phyloP scores from a whole-genome alignment of 2,329 filamentous ascomycete genomes.

The Talaromyces sp. region DNA sequence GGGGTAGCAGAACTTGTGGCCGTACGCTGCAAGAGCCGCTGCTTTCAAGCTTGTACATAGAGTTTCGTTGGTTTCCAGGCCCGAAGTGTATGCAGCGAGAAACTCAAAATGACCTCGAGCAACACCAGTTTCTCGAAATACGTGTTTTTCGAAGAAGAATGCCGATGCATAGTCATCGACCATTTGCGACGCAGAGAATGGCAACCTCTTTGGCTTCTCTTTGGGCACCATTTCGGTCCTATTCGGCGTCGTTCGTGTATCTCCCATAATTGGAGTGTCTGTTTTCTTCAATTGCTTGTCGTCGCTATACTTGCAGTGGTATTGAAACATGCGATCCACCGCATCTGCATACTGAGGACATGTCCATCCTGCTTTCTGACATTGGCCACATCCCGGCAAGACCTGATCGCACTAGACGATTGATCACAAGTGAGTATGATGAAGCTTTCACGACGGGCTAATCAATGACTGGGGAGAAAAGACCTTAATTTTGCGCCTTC shows the following conservation, averaged over 20 bases:
- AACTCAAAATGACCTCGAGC: conserved; percentile 20
- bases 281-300: background rate
- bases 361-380: conserved; percentile 18
- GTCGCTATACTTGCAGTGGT: background rate
- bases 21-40: conserved; percentile 19
- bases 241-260: background rate
- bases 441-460: background rate
- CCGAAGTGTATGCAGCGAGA: background rate
- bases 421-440: background rate
- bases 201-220: background rate
- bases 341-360: conserved; percentile 21
- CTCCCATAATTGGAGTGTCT: background rate
- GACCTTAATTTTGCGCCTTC: conserved; percentile 70
- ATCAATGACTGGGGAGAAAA: background rate
- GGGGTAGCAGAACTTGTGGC: conserved; percentile 7
- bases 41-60: conserved; percentile 15
- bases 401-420: conserved; percentile 19
- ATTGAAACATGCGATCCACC: conserved; percentile 20
- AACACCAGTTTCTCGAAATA: conserved; percentile 16
- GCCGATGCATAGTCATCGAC: conserved; percentile 14
- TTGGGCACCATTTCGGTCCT: background rate
- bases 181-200: background rate
- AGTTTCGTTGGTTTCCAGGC: background rate
- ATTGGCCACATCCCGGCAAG: conserved; percentile 17
- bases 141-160: conserved; percentile 18